Conservation (phyloP, 805 yeast species). For the Monosporozyma yasuniensis region DNA sequence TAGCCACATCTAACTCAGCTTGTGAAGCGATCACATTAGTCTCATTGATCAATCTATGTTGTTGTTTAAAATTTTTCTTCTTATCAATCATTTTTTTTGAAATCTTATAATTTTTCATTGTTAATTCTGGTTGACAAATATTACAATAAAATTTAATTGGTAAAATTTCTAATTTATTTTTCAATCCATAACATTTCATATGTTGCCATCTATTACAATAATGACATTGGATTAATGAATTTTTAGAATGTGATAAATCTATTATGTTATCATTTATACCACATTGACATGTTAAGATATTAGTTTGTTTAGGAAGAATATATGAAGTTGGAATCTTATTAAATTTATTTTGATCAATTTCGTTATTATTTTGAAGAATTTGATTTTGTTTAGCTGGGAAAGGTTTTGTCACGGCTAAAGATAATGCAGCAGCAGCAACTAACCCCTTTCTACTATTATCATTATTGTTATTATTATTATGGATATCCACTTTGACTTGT, state of each 20-base stretch:
- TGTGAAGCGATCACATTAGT: neutral
- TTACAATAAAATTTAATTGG: constrained; percentile 75
- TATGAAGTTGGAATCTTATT: constrained; percentile 33
- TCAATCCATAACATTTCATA: constrained; percentile 74
- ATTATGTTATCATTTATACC: constrained; percentile 46
- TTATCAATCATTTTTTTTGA: constrained; percentile 10
- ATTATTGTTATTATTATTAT: neutral
- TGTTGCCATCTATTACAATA: constrained; percentile 92
- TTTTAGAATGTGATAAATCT: constrained; percentile 24
- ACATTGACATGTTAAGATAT: constrained; percentile 82
- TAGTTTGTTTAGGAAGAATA: constrained; percentile 70
- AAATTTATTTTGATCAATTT: neutral
- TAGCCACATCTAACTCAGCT: neutral
- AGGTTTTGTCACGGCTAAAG: constrained; percentile 74
- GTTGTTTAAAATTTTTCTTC: constrained; percentile 3
- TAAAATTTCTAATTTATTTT: constrained; percentile 58
- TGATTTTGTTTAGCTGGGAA: constrained; percentile 36
- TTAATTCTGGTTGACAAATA: constrained; percentile 51
- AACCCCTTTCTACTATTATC: constrained; percentile 6
- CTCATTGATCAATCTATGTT: neutral
- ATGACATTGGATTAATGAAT: constrained; percentile 91
- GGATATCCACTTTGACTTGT: neutral
- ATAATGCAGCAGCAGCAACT: constrained; percentile 77
- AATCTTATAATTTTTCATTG: constrained; percentile 6
- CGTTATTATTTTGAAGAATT: neutral